Evolutionary conservation across 2,329 filamentous ascomycete species (phyloP), one percentile per base, ranked within the genome.

Genomic region (Chaetomiaceae sp.): DNA sequence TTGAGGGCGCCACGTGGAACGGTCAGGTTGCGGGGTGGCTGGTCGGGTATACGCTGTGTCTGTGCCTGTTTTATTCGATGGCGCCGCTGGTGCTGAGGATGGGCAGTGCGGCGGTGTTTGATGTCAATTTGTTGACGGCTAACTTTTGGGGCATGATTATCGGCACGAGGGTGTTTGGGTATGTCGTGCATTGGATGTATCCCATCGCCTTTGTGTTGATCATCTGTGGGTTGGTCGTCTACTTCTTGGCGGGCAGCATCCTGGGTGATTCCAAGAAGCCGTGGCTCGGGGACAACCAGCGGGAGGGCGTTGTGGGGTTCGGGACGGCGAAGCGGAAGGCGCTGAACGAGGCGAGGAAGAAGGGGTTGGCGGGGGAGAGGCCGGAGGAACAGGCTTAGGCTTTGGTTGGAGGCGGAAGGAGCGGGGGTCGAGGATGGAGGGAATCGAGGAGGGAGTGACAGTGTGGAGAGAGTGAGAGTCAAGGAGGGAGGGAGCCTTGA

Each of bases 111-210:
- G 92, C 91, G 17, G 96, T 99, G 72, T 95, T 96, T 75, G 95
- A 99, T 70, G 95, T 97, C 63, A 92, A 87, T 7, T 75, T 99
- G 58, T 76, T 99, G 54, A 97, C 93, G 2, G 89, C 85, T 61
- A 96, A 95, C 71, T 97, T 97, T 73, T 99, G 93, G 93, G 91
- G 90, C 58, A 86, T 95, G 55, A 86, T 95, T 59, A 92, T 99
- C 61, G 93, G 93, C 44, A 82, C 95, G 60, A 79, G 85, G 65
- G 87, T 97, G 43, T 95, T 99, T 64, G 82, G 85, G 39, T 81
- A 87, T 61, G 70, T 70, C 35, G 82, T 99, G 51, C 87, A 96
- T 71, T 96, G 82, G 76, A 78, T 96, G 71, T 99, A 99, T 70
- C 92, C 93, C 5, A 87, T 96, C 65, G 92, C 93, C 12, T 99